phyloP scores from a whole-genome alignment of 495 filamentous ascomycete species.

The Penicillium atrosanguineum region DNA sequence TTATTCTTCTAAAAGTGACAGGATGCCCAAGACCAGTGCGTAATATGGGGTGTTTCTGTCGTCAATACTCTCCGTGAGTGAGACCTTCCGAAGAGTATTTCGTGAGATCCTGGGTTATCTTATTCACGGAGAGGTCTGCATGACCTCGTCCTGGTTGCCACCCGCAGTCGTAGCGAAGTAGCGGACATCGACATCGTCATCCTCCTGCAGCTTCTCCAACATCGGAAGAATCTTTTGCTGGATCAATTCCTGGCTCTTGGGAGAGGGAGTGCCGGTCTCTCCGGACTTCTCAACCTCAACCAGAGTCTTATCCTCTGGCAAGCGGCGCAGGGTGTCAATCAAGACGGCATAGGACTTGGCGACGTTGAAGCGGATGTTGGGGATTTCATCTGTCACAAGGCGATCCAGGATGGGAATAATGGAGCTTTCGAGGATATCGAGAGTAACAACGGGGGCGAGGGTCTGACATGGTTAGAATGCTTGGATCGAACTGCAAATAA shows the following conservation, averaged over 20 bases:
- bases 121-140: constrained; percentile 49
- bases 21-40: constrained; percentile 23
- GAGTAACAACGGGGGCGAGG: constrained; percentile 83
- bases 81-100: constrained; percentile 10
- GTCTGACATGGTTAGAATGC: constrained; percentile 60
- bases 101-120: constrained; percentile 4
- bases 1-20: constrained; percentile 36
- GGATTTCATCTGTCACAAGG: constrained; percentile 88
- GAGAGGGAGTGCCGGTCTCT: constrained; percentile 58
- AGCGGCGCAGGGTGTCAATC: constrained; percentile 82
- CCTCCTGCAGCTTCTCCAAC: constrained; percentile 89
- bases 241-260: constrained; percentile 76
- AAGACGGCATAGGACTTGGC: constrained; percentile 93
- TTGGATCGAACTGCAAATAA: neutral
- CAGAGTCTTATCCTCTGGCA: constrained; percentile 85
- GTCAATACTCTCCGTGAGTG: constrained; percentile 14
- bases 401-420: constrained; percentile 95
- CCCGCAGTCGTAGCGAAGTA: constrained; percentile 84
- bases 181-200: constrained; percentile 96
- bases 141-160: constrained; percentile 44
- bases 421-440: constrained; percentile 86
- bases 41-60: constrained; percentile 15
- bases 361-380: constrained; percentile 99
- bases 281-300: constrained; percentile 77
- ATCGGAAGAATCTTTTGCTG: constrained; percentile 83